A percentile compares a stretch with the other conserved stretches of the same genome.
phyloP scores from a whole-genome alignment of 2,329 filamentous ascomycete genomes.

The Aspergillus persii region DNA sequence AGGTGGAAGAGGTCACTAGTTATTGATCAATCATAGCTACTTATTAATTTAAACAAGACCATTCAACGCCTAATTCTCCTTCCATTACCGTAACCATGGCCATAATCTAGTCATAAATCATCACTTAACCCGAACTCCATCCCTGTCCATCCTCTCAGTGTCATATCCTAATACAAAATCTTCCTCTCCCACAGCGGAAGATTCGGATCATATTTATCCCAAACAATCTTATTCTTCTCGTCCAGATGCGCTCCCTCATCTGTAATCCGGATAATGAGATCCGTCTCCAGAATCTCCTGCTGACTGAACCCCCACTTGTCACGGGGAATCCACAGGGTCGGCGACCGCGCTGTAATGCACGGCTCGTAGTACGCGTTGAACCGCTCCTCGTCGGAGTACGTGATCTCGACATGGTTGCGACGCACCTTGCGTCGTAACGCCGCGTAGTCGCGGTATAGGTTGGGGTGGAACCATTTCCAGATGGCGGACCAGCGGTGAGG shows the following conservation, averaged over 20 bases:
- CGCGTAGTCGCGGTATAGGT: constrained; percentile 72
- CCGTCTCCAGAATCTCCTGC: constrained; percentile 73
- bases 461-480: constrained; percentile 62
- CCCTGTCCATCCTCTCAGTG: background rate
- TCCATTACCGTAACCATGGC: background rate
- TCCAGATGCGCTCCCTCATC: constrained; percentile 70
- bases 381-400: constrained; percentile 62
- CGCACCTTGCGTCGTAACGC: constrained; percentile 69
- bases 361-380: constrained; percentile 72
- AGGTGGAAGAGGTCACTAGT: too few relatives aligned
- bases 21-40: too few relatives aligned
- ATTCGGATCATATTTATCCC: constrained; percentile 57
- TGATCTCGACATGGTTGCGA: constrained; percentile 51
- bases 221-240: constrained; percentile 65
- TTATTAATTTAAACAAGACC: too few relatives aligned
- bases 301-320: constrained; percentile 71
- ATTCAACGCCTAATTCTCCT: too few relatives aligned
- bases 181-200: constrained; percentile 58
- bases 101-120: background rate
- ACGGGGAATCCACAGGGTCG: constrained; percentile 76
- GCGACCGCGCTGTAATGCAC: constrained; percentile 59
- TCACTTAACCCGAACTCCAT: background rate
- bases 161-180: constrained; percentile 44
- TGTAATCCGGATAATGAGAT: constrained; percentile 70
- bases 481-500: constrained; percentile 19